Evolutionary conservation across 2,329 filamentous ascomycete species (phyloP), one percentile per base, ranked within the genome.

Genomic region (Claviceps lovelessii): DNA sequence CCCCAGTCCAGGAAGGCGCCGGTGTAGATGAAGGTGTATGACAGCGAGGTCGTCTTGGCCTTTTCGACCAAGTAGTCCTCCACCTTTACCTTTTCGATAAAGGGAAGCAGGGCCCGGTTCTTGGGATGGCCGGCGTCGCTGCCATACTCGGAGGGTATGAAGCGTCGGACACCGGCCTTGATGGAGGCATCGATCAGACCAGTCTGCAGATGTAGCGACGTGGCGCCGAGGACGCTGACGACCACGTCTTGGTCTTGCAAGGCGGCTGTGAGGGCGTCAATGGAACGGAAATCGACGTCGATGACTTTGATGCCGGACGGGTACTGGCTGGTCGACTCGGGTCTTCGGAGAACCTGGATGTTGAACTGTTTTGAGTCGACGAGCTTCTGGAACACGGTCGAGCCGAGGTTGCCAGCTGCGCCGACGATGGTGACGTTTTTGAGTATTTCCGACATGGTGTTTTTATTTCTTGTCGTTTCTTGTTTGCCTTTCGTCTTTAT

Each of bases 1-100:
- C 71, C 72, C 79, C 76, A 83, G 63, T 85, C 82, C 55, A 84
- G 74, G 65, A 85, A 84, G 0, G 70, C 65, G 0, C 76, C 76
- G 53, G 71, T 79, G 29, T 75, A 68, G 2, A 85, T 64, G 19
- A 70, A 68, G 0, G 77, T 82, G 70, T 83, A 85, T 15, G 73
- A 69, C 69, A 84, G 63, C 41, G 64, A 56, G 51, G 68, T 64
- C 45, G 69, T 65, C 60, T 69, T 65, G 4, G 71, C 64, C 49
- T 71, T 67, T 60, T 72, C 68, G 39, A 64, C 64, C 5, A 80
- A 57, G 54, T 71, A 65, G 4, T 74, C 67, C 49, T 69, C 63
- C 2, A 71, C 57, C 10, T 68, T 62, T 28, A 74, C 50, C 64
- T 86, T 86, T 57, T 65, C 65, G 1, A 63, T 65, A 56, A 80